Evolutionary conservation across 345 rosid genomes (phyloP).

Genomic region (Acer negundo): DNA sequence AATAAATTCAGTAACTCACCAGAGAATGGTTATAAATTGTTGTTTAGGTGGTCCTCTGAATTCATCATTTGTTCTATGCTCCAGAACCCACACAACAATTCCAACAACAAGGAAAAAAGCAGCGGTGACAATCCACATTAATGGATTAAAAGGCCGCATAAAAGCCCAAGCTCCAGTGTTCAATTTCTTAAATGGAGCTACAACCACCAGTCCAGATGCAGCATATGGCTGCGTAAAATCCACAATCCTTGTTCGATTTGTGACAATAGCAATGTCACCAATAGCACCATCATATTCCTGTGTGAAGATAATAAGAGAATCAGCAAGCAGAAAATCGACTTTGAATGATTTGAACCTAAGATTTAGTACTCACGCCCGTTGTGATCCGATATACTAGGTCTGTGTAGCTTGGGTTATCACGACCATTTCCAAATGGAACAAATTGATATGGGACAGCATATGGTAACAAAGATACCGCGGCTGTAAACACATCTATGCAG

Average conservation of each 20-base stretch:
- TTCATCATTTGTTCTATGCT: conserved; percentile 88
- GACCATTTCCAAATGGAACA: conserved; percentile 74
- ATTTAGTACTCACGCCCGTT: conserved; percentile 68
- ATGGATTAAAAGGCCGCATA: conserved; percentile 67
- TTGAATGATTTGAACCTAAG: conserved; percentile 11
- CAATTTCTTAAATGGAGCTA: conserved; percentile 73
- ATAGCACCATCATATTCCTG: conserved; percentile 86
- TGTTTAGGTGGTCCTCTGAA: conserved; percentile 88
- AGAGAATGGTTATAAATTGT: conserved; percentile 77
- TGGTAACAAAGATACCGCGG: conserved; percentile 80
- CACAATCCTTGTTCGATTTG: conserved; percentile 80
- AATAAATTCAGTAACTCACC: conserved; percentile 47
- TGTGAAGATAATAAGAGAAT: conserved; percentile 18
- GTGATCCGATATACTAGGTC: conserved; percentile 69
- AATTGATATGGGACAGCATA: conserved; percentile 80
- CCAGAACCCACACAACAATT: conserved; percentile 88
- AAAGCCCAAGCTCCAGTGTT: conserved; percentile 96
- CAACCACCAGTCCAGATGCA: conserved; percentile 89
- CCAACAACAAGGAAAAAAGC: conserved; percentile 74
- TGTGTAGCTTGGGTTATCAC: conserved; percentile 73
- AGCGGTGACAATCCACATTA: conserved; percentile 76
- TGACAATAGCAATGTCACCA: conserved; percentile 87
- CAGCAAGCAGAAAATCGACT: conserved; percentile 10
- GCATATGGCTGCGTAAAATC: conserved; percentile 95
- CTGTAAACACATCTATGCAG: conserved; percentile 85